Evolutionary conservation across 2,329 filamentous ascomycete species (phyloP).

Genomic region (Penicillium sp.): DNA sequence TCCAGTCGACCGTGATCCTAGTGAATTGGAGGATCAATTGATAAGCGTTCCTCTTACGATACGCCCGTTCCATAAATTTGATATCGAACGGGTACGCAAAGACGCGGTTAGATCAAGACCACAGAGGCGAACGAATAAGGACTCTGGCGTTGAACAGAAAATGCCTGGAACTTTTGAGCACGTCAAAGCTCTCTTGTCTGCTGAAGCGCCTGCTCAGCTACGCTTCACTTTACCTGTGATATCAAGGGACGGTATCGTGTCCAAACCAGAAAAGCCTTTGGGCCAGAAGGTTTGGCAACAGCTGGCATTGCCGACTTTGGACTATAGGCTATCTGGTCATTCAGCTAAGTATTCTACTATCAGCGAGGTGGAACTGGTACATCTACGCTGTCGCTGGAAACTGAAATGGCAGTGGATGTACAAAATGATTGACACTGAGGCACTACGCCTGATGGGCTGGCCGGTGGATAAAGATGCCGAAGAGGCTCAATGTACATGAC

Average conservation of each 20-base stretch:
- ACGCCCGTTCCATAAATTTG: conserved; percentile 38
- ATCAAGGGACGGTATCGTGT: conserved; percentile 8
- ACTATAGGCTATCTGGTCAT: conserved; percentile 16
- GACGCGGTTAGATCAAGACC: conserved; percentile 5
- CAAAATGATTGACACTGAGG: conserved; percentile 38
- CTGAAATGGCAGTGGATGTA: conserved; percentile 41
- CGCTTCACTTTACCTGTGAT: conserved; percentile 46
- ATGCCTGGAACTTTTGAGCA: conserved; percentile 2
- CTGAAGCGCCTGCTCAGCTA: conserved; percentile 33
- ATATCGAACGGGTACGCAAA: conserved; percentile 26
- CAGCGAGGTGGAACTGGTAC: conserved; percentile 8
- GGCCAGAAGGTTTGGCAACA: conserved; percentile 9
- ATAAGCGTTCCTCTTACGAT: conserved; percentile 32
- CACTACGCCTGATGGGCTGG: conserved; percentile 32
- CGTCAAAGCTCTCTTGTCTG: conserved; percentile 20
- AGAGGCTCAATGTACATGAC: conserved; percentile 27
- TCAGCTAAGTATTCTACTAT: background rate
- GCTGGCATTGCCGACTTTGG: conserved; percentile 31
- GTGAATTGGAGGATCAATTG: background rate
- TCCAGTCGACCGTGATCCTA: background rate
- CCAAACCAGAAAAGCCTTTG: background rate
- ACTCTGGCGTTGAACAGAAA: background rate
- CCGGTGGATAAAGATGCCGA: conserved; percentile 21
- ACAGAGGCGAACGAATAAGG: background rate
- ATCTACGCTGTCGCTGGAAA: conserved; percentile 15